phyloP scores from a whole-genome alignment of 2,329 filamentous ascomycete species.

The Chrysoporthe cubensis region DNA sequence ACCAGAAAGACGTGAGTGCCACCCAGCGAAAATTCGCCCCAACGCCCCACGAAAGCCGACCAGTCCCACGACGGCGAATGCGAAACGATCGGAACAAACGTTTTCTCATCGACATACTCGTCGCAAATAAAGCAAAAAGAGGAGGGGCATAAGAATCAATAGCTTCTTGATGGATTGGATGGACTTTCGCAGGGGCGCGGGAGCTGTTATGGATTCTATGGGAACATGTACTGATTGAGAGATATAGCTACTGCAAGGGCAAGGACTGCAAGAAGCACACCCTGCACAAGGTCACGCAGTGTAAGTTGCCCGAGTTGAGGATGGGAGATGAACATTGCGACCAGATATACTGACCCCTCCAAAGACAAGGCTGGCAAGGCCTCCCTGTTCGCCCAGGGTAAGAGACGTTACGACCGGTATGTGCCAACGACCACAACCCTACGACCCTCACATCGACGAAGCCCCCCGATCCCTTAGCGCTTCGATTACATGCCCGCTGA shows the following conservation, averaged over 20 bases:
- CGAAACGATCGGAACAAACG: neutral
- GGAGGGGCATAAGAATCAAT: neutral
- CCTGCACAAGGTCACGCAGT: slow-evolving; percentile 82
- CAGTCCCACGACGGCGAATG: slow-evolving; percentile 5
- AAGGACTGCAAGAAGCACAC: slow-evolving; percentile 81
- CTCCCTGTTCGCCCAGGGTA: slow-evolving; percentile 72
- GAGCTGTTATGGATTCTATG: slow-evolving; percentile 11
- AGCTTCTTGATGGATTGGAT: slow-evolving; percentile 50
- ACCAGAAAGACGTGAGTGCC: slow-evolving; percentile 81
- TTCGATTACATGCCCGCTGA: slow-evolving; percentile 7
- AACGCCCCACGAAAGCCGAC: slow-evolving; percentile 40
- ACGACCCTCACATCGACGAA: neutral
- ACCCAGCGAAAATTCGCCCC: slow-evolving; percentile 59
- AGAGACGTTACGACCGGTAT: slow-evolving; percentile 93
- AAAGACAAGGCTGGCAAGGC: slow-evolving; percentile 66
- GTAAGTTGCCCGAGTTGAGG: slow-evolving; percentile 11
- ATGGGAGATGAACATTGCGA: neutral
- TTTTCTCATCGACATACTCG: neutral
- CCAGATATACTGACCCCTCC: slow-evolving; percentile 14
- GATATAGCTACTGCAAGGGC: slow-evolving; percentile 73
- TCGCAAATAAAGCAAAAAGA: neutral
- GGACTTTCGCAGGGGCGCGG: slow-evolving; percentile 10
- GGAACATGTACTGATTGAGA: slow-evolving; percentile 20
- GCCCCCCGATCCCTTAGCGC: neutral
- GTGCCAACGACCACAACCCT: slow-evolving; percentile 16